Evolutionary conservation across 2,329 filamentous ascomycete genomes (phyloP).

Genomic region (Monosporascus sp.): DNA sequence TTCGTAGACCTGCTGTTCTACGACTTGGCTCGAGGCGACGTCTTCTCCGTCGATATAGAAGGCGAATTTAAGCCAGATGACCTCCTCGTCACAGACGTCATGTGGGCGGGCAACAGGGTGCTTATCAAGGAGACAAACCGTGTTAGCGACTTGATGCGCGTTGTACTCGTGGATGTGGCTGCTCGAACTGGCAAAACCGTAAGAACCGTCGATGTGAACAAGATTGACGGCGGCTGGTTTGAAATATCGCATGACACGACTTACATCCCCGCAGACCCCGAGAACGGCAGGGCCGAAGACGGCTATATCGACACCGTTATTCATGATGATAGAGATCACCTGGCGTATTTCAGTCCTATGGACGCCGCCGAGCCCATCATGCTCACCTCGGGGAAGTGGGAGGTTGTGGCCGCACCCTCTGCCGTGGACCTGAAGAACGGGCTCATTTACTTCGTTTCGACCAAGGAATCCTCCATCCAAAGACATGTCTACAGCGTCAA

Average conservation of each 20-base stretch:
- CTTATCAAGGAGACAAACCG: slow-evolving; percentile 90
- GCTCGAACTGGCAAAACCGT: slow-evolving; percentile 71
- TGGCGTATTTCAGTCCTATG: slow-evolving; percentile 88
- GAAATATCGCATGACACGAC: slow-evolving; percentile 83
- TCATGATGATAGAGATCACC: slow-evolving; percentile 79
- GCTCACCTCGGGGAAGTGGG: slow-evolving; percentile 86
- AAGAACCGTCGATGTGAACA: slow-evolving; percentile 70
- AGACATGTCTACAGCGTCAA: slow-evolving; percentile 88
- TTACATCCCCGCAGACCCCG: slow-evolving; percentile 78
- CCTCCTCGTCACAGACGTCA: slow-evolving; percentile 84
- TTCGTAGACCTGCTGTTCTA: slow-evolving; percentile 85
- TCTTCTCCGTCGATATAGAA: slow-evolving; percentile 73
- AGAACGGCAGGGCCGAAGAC: slow-evolving; percentile 70
- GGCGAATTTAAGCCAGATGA: slow-evolving; percentile 76
- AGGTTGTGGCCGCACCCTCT: slow-evolving; percentile 80
- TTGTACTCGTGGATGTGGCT: slow-evolving; percentile 77
- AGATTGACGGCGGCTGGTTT: slow-evolving; percentile 95
- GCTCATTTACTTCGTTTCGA: slow-evolving; percentile 83
- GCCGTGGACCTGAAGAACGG: slow-evolving; percentile 81
- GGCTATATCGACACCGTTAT: slow-evolving; percentile 93
- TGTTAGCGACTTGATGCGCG: slow-evolving; percentile 84
- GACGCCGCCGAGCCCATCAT: slow-evolving; percentile 77
- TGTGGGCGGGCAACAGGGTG: slow-evolving; percentile 84
- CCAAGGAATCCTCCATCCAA: slow-evolving; percentile 82
- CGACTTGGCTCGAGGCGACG: slow-evolving; percentile 69